phyloP scores from a whole-genome alignment of 331 rosid species.

The Acacia concinna region DNA sequence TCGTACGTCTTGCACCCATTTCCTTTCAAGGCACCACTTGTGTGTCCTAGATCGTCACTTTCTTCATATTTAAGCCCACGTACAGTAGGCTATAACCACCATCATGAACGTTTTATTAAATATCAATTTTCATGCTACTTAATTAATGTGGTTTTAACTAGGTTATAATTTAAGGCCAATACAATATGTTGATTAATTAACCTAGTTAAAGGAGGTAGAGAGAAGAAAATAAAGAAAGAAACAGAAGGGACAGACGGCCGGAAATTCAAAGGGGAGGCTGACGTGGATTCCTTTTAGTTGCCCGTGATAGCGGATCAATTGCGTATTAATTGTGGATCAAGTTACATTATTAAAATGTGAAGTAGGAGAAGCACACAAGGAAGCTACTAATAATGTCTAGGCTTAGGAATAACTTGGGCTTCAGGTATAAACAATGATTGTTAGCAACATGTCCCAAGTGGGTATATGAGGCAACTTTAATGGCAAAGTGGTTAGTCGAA shows the following conservation, averaged over 20 bases:
- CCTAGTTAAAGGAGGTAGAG: not conserved
- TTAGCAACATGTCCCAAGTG: slow-evolving; percentile 33
- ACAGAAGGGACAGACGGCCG: slow-evolving; percentile 47
- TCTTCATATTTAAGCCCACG: not conserved
- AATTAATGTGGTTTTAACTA: not conserved
- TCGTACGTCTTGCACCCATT: not conserved
- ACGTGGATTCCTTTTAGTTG: slow-evolving; percentile 51
- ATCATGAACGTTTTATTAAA: not conserved
- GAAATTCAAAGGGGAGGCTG: slow-evolving; percentile 53
- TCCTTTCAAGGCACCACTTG: not conserved
- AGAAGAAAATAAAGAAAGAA: not conserved
- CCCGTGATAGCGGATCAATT: slow-evolving; percentile 46
- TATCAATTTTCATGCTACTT: not conserved
- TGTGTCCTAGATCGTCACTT: not conserved
- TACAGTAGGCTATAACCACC: not conserved
- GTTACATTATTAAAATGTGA: slow-evolving; percentile 28
- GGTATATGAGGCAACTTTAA: slow-evolving; percentile 37
- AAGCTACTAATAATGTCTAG: slow-evolving; percentile 30
- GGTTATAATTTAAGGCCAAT: not conserved
- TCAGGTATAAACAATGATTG: slow-evolving; percentile 35
- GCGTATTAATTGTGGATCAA: slow-evolving; percentile 3
- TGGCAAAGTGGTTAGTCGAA: slow-evolving; percentile 27
- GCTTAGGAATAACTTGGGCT: slow-evolving; percentile 33
- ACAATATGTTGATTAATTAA: not conserved
- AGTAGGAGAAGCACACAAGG: slow-evolving; percentile 25